phyloP scores from a whole-genome alignment of 2,329 filamentous ascomycete genomes.

The Chaetomium sp. region DNA sequence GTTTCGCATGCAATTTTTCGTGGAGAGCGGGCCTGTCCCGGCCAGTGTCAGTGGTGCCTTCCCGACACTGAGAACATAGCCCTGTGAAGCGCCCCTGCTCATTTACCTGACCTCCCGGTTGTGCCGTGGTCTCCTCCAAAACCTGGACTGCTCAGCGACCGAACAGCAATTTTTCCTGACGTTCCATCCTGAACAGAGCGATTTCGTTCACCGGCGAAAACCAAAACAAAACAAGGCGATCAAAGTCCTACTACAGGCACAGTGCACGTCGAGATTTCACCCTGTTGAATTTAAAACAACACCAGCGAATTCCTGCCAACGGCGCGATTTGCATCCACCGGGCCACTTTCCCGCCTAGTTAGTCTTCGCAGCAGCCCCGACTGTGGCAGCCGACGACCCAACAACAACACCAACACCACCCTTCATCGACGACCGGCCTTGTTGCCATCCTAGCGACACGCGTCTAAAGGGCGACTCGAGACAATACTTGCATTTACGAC shows the following conservation, averaged over 20 bases:
- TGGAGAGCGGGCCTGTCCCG: slow-evolving; percentile 8
- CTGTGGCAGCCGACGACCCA: slow-evolving; percentile 31
- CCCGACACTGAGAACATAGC: slow-evolving; percentile 21
- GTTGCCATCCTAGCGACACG: slow-evolving; percentile 28
- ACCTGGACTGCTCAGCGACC: slow-evolving; percentile 30
- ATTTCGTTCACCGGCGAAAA: slow-evolving; percentile 27
- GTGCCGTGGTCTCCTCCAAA: slow-evolving; percentile 31
- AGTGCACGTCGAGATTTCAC: slow-evolving; percentile 22
- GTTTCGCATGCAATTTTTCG: slow-evolving; percentile 30
- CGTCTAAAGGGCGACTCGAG: slow-evolving; percentile 25
- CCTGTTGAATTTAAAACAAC: slow-evolving; percentile 29
- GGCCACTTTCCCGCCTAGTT: slow-evolving; percentile 20
- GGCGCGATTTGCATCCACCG: slow-evolving; percentile 30
- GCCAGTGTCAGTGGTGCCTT: slow-evolving; percentile 24
- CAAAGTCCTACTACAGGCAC: slow-evolving; percentile 31
- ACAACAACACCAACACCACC: slow-evolving; percentile 24
- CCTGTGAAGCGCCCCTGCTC: slow-evolving; percentile 30
- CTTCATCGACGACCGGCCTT: slow-evolving; percentile 30
- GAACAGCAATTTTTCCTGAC: slow-evolving; percentile 31
- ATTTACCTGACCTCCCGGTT: slow-evolving; percentile 27
- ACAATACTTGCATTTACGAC: slow-evolving; percentile 25
- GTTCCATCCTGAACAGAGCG: slow-evolving; percentile 26
- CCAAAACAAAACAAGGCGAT: slow-evolving; percentile 28
- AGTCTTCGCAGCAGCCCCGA: slow-evolving; percentile 25
- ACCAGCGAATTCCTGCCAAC: slow-evolving; percentile 32